phyloP scores from a whole-genome alignment of 208 protist genomes.

The Naegleria lovaniensis region DNA sequence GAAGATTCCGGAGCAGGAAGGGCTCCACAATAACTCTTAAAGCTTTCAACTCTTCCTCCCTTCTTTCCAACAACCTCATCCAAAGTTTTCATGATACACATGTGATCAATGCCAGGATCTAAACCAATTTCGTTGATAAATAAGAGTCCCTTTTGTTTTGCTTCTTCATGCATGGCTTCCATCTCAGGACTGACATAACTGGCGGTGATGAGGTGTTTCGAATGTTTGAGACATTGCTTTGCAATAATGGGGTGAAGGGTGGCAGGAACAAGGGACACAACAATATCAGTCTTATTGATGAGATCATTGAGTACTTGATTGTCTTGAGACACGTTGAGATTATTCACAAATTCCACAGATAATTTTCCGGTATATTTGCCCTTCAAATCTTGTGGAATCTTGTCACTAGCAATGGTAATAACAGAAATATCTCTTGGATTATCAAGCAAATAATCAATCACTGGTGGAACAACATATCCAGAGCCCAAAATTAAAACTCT shows the following conservation, averaged over 20 bases:
- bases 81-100: conserved; percentile 44
- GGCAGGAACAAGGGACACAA: conserved; percentile 51
- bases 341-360: neutral
- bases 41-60: conserved; percentile 45
- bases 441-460: conserved; percentile 53
- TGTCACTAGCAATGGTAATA: neutral
- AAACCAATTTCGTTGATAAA: conserved; percentile 45
- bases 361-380: neutral
- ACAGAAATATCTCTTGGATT: neutral
- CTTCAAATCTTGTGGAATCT: neutral
- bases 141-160: conserved; percentile 30
- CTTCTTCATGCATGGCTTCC: conserved; percentile 43
- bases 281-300: conserved; percentile 43
- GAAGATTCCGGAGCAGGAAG: conserved; percentile 58
- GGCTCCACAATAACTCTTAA: conserved; percentile 57
- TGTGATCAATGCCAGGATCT: conserved; percentile 69
- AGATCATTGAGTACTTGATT: neutral
- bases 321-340: conserved; percentile 16
- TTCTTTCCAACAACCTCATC: conserved; percentile 43
- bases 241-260: conserved; percentile 48
- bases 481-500: conserved; percentile 37
- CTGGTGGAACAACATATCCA: conserved; percentile 34
- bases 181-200: conserved; percentile 54
- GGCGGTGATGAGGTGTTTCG: conserved; percentile 56
- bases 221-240: conserved; percentile 45